phyloP scores from a whole-genome alignment of 371 early-diverging fungal species.

The Catenaria anguillulae region DNA sequence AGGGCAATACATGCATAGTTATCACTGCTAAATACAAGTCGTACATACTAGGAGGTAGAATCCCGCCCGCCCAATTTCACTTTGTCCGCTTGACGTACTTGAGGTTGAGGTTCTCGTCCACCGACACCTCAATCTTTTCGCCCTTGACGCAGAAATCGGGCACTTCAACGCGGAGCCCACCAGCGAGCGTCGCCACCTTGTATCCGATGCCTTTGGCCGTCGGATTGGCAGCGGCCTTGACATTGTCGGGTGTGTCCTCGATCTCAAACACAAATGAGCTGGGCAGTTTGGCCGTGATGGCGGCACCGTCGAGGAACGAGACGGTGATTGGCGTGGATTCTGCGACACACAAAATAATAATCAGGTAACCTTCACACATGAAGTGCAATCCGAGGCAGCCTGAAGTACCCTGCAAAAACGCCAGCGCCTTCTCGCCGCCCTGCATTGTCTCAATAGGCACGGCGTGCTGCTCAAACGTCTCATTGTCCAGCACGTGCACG shows the following conservation, averaged over 20 bases:
- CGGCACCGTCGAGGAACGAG: conserved; percentile 1
- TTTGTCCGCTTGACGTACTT: neutral
- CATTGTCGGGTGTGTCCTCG: conserved; percentile 1
- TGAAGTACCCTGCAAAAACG: neutral
- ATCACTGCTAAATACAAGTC: too few relatives aligned
- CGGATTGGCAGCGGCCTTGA: conserved; percentile 2
- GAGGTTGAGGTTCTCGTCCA: neutral
- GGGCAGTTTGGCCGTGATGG: conserved; percentile 7
- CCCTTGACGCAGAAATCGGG: conserved; percentile 8
- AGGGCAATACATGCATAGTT: too few relatives aligned
- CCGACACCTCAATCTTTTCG: conserved; percentile 3
- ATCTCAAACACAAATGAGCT: conserved; percentile 1
- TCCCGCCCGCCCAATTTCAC: too few relatives aligned
- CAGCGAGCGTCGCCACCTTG: conserved; percentile 1
- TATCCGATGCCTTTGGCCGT: conserved; percentile 8
- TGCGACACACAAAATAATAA: neutral
- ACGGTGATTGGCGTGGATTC: conserved; percentile 6
- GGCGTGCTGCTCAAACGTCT: conserved; percentile 6
- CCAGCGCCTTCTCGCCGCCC: conserved; percentile 1
- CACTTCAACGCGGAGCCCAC: conserved; percentile 6
- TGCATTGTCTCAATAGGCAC: neutral
- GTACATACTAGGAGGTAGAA: too few relatives aligned
- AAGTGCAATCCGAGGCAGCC: too few relatives aligned
- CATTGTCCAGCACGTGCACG: conserved; percentile 1
- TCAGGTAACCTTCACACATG: too few relatives aligned